Evolutionary conservation across 2,329 filamentous ascomycete species (phyloP).

Genomic region (Dichotomopilus funicola): DNA sequence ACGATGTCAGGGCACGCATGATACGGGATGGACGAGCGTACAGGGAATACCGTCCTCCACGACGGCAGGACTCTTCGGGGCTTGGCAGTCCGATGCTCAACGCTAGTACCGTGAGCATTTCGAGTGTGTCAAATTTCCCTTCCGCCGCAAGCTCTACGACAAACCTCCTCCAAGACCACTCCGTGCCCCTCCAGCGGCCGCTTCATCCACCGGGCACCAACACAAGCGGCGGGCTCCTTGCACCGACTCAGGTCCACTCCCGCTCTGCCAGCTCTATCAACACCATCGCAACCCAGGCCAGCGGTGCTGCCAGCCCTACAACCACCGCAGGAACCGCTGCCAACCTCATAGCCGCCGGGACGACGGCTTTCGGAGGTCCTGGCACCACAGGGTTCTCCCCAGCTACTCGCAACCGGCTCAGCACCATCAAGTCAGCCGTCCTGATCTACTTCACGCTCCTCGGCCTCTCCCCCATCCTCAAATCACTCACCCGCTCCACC

Average conservation of each 20-base stretch:
- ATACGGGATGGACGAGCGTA: slow-evolving; percentile 28
- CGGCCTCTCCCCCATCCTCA: slow-evolving; percentile 88
- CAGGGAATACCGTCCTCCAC: slow-evolving; percentile 18
- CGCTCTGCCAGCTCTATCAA: slow-evolving; percentile 51
- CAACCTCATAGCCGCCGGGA: no score
- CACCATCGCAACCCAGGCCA: slow-evolving; percentile 35
- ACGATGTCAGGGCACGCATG: slow-evolving; percentile 32
- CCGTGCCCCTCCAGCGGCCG: slow-evolving; percentile 6
- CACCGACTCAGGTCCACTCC: slow-evolving; percentile 42
- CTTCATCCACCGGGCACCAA: slow-evolving; percentile 21
- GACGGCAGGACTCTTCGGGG: slow-evolving; percentile 18
- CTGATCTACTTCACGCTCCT: slow-evolving; percentile 90
- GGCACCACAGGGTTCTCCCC: no score
- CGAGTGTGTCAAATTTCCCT: slow-evolving; percentile 26
- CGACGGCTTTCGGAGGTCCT: no score
- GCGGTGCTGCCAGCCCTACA: slow-evolving; percentile 19
- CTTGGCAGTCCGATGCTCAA: slow-evolving; percentile 13
- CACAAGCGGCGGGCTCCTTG: slow-evolving; percentile 27
- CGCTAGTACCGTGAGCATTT: slow-evolving; percentile 21
- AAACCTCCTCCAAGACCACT: slow-evolving; percentile 32
- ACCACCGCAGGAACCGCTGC: neutral
- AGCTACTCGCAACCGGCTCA: slow-evolving; percentile 43
- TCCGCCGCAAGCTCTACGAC: slow-evolving; percentile 43
- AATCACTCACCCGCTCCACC: slow-evolving; percentile 89
- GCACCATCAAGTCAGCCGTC: slow-evolving; percentile 84